phyloP scores from a whole-genome alignment of 257 asterid species.

The Solanum rostratum region DNA sequence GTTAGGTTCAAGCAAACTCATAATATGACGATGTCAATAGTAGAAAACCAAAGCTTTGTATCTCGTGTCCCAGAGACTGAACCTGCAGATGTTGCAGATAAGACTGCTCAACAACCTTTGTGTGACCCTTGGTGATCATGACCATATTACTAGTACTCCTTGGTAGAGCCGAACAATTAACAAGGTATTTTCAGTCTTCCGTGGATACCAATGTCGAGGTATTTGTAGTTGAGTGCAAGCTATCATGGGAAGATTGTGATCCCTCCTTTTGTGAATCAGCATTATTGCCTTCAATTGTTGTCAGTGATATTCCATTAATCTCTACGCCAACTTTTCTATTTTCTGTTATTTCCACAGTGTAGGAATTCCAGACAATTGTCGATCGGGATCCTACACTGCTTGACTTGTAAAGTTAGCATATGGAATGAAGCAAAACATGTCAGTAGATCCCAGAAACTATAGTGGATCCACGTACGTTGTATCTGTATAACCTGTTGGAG shows the following conservation, averaged over 20 bases:
- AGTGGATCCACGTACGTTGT: too few species aligned
- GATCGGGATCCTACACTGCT: too few species aligned
- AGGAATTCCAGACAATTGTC: too few species aligned
- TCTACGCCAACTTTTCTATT: too few species aligned
- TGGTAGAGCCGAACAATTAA: background rate
- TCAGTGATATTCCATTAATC: background rate
- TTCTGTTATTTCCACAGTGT: too few species aligned
- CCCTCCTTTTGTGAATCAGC: background rate
- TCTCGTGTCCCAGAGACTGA: background rate
- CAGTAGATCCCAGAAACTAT: too few species aligned
- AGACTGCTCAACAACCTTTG: background rate
- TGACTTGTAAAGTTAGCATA: too few species aligned
- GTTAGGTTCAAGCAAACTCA: constrained; percentile 50
- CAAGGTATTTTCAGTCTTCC: background rate
- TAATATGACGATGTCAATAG: constrained; percentile 54
- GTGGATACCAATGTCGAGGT: background rate
- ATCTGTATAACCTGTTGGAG: too few species aligned
- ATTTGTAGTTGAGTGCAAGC: background rate
- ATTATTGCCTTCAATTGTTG: background rate
- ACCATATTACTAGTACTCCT: background rate
- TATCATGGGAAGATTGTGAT: background rate
- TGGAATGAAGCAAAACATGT: too few species aligned
- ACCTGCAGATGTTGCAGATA: background rate
- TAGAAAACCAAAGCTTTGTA: too few species aligned
- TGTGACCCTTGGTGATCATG: background rate